These are phyloP conservation scores for Gossypium rotundifolium DNA, from an alignment of 345 rosid species.

Conservation along the genomic window DNA sequence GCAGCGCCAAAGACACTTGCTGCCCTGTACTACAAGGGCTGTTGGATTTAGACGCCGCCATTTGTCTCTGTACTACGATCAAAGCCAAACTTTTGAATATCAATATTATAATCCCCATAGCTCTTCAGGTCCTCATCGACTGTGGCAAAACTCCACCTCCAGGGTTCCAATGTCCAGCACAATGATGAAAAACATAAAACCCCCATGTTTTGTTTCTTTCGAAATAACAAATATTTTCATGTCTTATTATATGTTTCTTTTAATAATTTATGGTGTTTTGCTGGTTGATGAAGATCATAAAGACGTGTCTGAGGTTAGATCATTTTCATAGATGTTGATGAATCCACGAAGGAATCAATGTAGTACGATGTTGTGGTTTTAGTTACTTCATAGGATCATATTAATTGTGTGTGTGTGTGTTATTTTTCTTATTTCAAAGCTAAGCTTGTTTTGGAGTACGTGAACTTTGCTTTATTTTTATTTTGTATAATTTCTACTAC, in stretches of 20 bases:
- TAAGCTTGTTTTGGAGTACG: background rate
- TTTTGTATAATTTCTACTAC: too few relatives aligned
- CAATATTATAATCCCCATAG: constrained; percentile 60
- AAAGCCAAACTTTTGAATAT: constrained; percentile 71
- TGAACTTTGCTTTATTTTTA: background rate
- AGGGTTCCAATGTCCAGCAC: constrained; percentile 63
- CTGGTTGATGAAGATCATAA: background rate
- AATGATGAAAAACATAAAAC: background rate
- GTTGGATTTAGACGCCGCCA: constrained; percentile 71
- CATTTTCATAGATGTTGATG: background rate
- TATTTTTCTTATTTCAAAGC: background rate
- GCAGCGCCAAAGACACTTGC: constrained; percentile 62
- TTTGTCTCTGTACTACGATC: constrained; percentile 88
- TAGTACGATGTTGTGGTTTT: background rate
- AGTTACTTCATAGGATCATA: background rate
- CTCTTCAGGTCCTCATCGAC: constrained; percentile 70
- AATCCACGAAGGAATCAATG: background rate
- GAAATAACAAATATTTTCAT: background rate
- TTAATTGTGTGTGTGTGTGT: background rate
- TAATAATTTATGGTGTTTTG: background rate
- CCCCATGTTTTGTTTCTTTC: background rate
- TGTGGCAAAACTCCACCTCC: constrained; percentile 83
- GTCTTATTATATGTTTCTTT: background rate
- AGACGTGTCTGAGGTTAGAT: background rate
- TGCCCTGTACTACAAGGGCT: constrained; percentile 77